A percentile compares a stretch with the other conserved stretches of the same genome.
Conservation (phyloP, 2,329 filamentous ascomycete species). For the Colletotrichum sp. region DNA sequence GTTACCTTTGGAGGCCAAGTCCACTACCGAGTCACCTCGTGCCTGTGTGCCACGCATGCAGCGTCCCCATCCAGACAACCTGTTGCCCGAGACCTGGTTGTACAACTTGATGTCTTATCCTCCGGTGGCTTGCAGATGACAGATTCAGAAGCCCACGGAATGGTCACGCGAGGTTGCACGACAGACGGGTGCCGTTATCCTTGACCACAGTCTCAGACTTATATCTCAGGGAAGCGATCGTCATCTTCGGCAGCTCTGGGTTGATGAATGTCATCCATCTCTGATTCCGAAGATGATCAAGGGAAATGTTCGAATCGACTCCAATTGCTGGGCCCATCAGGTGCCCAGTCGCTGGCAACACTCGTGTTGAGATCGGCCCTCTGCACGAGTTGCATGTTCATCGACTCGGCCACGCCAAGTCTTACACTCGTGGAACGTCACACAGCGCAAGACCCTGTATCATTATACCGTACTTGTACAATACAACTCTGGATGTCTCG, state of each 20-base stretch:
- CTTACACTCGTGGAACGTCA: not conserved
- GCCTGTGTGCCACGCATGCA: not conserved
- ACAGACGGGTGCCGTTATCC: not conserved
- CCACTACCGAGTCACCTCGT: not conserved
- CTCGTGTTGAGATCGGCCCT: not conserved
- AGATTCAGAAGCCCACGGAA: not conserved
- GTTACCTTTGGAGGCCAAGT: not conserved
- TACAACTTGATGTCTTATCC: not conserved
- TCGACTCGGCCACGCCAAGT: not conserved
- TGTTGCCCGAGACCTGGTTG: not conserved
- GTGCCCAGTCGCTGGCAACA: not conserved
- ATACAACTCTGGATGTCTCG: not conserved
- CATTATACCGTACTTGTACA: constrained; percentile 3
- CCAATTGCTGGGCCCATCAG: not conserved
- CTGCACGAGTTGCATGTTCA: not conserved
- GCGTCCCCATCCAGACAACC: not conserved
- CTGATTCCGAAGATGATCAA: not conserved
- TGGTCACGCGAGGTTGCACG: constrained; percentile 5
- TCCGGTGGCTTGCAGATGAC: constrained; percentile 6
- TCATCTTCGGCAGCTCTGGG: not conserved
- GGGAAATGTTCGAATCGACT: not conserved
- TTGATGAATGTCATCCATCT: not conserved
- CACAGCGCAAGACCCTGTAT: constrained; percentile 7
- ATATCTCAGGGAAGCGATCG: not conserved
- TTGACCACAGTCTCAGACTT: not conserved